Evolutionary conservation across 1,139 yeast species (phyloP).

Genomic region (Yamadazyma diddensiae): DNA sequence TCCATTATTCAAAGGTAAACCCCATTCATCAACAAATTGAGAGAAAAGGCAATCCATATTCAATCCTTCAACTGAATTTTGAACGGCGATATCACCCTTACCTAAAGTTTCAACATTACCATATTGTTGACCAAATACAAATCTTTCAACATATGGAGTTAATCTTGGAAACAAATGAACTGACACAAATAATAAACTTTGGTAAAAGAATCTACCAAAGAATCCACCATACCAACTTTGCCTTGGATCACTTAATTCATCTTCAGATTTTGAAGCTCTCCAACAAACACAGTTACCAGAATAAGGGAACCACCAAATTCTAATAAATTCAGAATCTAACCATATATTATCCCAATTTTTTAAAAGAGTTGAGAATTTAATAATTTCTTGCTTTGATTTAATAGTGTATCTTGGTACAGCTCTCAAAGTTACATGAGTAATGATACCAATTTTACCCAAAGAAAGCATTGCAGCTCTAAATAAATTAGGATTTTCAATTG

Average conservation of each 20-base stretch:
- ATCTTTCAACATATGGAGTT: constrained; percentile 81
- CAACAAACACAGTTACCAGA: constrained; percentile 81
- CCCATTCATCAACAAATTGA: constrained; percentile 97
- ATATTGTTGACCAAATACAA: constrained; percentile 82
- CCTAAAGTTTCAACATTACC: constrained; percentile 72
- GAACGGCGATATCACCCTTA: constrained; percentile 66
- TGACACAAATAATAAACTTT: constrained; percentile 73
- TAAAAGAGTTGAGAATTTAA: constrained; percentile 69
- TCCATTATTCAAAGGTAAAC: constrained; percentile 79
- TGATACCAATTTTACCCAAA: constrained; percentile 88
- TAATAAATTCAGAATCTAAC: constrained; percentile 86
- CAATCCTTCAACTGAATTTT: constrained; percentile 78
- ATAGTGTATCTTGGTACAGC: constrained; percentile 82
- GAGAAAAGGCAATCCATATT: constrained; percentile 95
- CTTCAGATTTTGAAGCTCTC: constrained; percentile 76
- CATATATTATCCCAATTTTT: constrained; percentile 71
- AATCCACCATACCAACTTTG: constrained; percentile 83
- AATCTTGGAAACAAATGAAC: constrained; percentile 69
- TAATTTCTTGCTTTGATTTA: constrained; percentile 77
- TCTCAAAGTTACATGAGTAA: constrained; percentile 83
- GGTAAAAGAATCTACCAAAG: constrained; percentile 75
- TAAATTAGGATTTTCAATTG: constrained; percentile 61
- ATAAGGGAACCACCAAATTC: constrained; percentile 99
- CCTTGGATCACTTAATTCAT: constrained; percentile 64
- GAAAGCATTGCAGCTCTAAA: constrained; percentile 86